phyloP scores from a whole-genome alignment of 495 filamentous ascomycete species.

The Daldinia decipiens region DNA sequence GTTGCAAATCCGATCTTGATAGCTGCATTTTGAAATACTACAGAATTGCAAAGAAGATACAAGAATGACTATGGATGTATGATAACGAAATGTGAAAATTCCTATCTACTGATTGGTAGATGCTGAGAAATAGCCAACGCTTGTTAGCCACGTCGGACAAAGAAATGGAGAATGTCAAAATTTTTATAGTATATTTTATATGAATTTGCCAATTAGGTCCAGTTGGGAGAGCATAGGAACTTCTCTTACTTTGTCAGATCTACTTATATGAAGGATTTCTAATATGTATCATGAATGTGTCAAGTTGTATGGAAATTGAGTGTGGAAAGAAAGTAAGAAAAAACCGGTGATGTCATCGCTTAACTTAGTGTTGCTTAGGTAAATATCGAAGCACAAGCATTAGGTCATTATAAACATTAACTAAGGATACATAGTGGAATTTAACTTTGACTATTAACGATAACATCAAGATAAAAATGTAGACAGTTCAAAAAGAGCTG shows the following conservation, averaged over 20 bases:
- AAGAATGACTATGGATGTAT: conserved; percentile 8
- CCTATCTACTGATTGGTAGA: conserved; percentile 30
- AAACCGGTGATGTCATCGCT: conserved; percentile 10
- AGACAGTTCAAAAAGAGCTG: conserved; percentile 3
- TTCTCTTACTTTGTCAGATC: no score
- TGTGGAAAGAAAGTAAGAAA: neutral
- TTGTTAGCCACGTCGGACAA: conserved; percentile 37
- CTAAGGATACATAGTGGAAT: neutral
- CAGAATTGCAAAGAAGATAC: neutral
- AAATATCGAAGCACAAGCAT: conserved; percentile 9
- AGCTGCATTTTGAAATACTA: neutral
- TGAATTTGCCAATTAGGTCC: neutral
- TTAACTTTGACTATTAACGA: neutral
- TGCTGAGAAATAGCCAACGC: conserved; percentile 27
- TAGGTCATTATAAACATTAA: conserved; percentile 25
- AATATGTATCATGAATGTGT: neutral
- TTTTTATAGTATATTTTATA: conserved; percentile 16
- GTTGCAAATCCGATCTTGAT: neutral
- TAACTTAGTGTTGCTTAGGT: neutral
- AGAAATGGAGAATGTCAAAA: conserved; percentile 29
- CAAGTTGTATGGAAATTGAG: neutral
- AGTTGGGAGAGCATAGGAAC: no score
- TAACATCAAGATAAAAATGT: conserved; percentile 1
- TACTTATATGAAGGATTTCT: no score
- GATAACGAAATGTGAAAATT: conserved; percentile 9